Evolutionary conservation across 805 yeast species (phyloP), one percentile per base, ranked within the genome.

Genomic region (Wickerhamomyces chaumierensis): DNA sequence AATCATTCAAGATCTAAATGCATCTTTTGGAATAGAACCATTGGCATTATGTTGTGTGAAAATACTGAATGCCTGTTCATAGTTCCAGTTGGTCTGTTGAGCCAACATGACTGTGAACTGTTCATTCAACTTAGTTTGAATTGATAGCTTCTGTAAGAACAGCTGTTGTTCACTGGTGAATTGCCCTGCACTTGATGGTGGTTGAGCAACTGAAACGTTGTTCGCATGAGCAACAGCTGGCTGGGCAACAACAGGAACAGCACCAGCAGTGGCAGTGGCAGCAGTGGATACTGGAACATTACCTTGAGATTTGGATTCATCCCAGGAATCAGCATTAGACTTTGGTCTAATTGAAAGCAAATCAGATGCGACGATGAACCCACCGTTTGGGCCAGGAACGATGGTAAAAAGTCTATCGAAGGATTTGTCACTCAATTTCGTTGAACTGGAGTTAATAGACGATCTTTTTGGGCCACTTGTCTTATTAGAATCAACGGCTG

Each of bases 301-400:
- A n/a, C n/a, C 20, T 33, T 19, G 15, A 27, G 14, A 38, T n/a
- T 20, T 32, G 8, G 35, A 13, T 33, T 53, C 52, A 19, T 48
- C 50, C 88, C 90, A 84, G 0, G 84, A 70, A 20, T 70, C 65
- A 18, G 60, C 48, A 4, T 73, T 75, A 1, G 78, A 67, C 46
- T 62, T 69, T 6, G 78, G 69, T 45, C 94, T 75, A 3, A 92
- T 60, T 14, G 77, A 66, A 38, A 92, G 64, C 55, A 84, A 57
- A 59, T 92, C 98, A 27, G 94, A 81, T 14, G 95, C 96, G 23
- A 92, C 76, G n/a, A 86, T 65, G 65, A 85, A 63, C 4, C 87
- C 82, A 25, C 29, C 29, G 40, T 71, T 69, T 15, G 77, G 72
- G 13, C 79, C 81, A 13, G 83, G 77, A 2, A 87, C 78, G 19